Conservation (phyloP, 345 rosid genomes). For the Pugionium dolabratum region DNA sequence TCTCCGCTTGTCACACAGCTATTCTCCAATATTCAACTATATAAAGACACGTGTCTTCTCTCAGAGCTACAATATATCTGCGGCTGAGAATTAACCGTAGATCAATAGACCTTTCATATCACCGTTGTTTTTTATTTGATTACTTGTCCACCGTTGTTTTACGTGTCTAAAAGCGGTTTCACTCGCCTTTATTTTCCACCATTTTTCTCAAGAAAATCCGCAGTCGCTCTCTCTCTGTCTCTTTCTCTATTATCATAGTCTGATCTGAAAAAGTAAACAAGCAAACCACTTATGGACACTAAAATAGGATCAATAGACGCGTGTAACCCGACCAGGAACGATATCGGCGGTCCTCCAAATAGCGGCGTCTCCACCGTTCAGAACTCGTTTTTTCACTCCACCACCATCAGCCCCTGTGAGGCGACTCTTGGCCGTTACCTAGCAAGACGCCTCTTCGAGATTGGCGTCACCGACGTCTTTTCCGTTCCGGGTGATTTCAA, state of each 20-base stretch:
- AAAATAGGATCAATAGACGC: conserved; percentile 41
- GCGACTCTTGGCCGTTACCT: conserved; percentile 66
- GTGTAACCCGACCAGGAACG: conserved; percentile 30
- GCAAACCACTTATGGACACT: conserved; percentile 26
- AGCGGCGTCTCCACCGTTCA: conserved; percentile 37
- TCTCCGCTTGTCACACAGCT: not conserved
- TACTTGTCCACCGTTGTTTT: conserved; percentile 34
- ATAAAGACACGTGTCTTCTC: conserved; percentile 5
- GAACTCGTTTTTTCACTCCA: conserved; percentile 24
- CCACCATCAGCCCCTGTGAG: conserved; percentile 34
- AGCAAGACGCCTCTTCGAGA: conserved; percentile 61
- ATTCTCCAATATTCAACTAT: not conserved
- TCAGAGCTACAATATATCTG: not conserved
- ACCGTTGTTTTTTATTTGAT: conserved; percentile 20
- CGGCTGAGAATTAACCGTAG: conserved; percentile 12
- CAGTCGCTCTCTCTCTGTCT: not conserved
- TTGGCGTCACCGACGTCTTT: conserved; percentile 65
- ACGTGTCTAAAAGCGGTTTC: conserved; percentile 31
- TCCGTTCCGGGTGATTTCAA: conserved; percentile 76
- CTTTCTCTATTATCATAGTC: not conserved
- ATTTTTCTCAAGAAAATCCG: not conserved
- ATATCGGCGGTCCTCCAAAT: conserved; percentile 38
- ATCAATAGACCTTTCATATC: not conserved
- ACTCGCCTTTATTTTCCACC: conserved; percentile 12
- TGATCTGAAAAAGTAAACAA: not conserved